Evolutionary conservation across 768 basidiomycete species (phyloP), one percentile per base, ranked within the genome.

Genomic region (Lactarius tabidus): DNA sequence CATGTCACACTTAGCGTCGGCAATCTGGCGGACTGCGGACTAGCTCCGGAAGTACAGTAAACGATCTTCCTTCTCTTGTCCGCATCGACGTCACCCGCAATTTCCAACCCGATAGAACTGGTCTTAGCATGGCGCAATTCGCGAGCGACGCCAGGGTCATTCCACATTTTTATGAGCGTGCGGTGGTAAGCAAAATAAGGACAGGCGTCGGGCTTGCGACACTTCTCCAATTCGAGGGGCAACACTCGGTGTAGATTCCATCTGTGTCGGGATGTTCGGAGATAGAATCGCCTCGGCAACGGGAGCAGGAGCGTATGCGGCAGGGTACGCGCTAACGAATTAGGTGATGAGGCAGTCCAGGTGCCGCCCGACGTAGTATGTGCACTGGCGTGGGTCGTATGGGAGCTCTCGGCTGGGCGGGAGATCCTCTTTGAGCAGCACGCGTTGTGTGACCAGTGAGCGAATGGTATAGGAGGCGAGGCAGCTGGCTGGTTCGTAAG

Each of bases 1-100:
- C 70, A 95, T 76, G 72, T 95, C 92, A 70, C 91, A 94, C 74
- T 93, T 94, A 41, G 92, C 93, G 6, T 69, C 66, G 20, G 85
- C 81, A 57, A 84, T 81, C 10, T 82, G 77, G 53, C 91, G 83
- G 80, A 96, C 88, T 60, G 91, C 89, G 29, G 93, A 91, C 70
- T 95, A 93, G 69, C 86, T 89, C 65, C 93, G 83, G 84, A 96
- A 94, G 79, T 95, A 95, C 57, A 95, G n/a, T n/a, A n/a, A n/a
- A n/a, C 87, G 54, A 95, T 85, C 77, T 96, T 96, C 63, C 92
- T n/a, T n/a, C n/a, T n/a, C 77, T 95, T 94, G 77, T 95, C 10
- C 84, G 83, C 0, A 90, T 93, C 1, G 87, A 87, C 1, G 94
- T 95, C 58, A 95, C 76, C 23, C 93, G 83, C 94, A 95, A 95